Conservation (phyloP, 2,329 filamentous ascomycete species). For the Pseudogymnoascus sp. region DNA sequence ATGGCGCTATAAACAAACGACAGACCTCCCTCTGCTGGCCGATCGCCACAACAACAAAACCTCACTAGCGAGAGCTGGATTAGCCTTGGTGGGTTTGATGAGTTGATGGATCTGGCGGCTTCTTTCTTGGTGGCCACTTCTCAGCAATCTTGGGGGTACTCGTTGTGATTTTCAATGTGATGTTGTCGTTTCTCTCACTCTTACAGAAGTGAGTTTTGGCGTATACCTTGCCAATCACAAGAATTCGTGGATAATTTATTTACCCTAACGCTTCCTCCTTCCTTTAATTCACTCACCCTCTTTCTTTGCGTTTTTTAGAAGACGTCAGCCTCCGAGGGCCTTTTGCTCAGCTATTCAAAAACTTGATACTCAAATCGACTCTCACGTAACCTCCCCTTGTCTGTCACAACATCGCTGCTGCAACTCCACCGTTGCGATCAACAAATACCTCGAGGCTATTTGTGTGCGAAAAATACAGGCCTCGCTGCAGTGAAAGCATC, state of each 20-base stretch:
- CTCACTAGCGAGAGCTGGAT: not conserved
- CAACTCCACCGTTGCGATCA: not conserved
- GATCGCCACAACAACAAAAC: not conserved
- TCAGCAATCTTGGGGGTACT: not conserved
- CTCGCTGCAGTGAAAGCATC: not conserved
- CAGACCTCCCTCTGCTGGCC: not conserved
- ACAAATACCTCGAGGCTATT: no score
- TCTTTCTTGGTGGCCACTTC: not conserved
- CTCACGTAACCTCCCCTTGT: not conserved
- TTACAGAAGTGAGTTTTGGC: not conserved
- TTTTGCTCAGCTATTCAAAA: not conserved
- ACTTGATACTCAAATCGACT: not conserved
- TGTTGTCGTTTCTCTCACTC: not conserved
- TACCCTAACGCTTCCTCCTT: not conserved
- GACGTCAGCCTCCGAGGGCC: not conserved
- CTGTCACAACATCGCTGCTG: not conserved
- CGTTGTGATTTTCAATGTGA: not conserved
- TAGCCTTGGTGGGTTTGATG: not conserved
- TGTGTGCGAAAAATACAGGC: not conserved
- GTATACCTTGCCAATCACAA: not conserved
- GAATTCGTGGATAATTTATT: not conserved
- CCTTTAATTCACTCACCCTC: not conserved
- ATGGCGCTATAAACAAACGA: not conserved
- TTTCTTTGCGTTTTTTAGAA: not conserved
- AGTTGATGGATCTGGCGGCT: not conserved